These are phyloP conservation scores for Alternaria gansuensis DNA, from an alignment of 2,329 filamentous ascomycete species.

Conservation along the genomic window DNA sequence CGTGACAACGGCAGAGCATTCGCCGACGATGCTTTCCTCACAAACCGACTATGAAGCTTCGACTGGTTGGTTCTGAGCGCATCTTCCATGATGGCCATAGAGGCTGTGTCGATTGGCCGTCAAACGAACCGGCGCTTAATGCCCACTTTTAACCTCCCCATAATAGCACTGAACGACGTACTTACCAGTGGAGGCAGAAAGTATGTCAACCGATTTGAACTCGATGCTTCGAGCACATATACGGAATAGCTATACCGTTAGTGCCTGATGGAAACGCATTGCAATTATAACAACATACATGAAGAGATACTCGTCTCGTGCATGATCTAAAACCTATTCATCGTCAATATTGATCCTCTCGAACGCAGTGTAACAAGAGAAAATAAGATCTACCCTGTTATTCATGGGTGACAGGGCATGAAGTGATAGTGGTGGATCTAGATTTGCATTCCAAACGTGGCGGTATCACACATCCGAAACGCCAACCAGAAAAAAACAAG, in stretches of 20 bases:
- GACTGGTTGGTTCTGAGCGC: slow-evolving; percentile 33
- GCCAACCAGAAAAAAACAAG: slow-evolving; percentile 10
- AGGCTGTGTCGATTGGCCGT: slow-evolving; percentile 46
- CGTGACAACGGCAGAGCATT: slow-evolving; percentile 17
- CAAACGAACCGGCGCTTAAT: slow-evolving; percentile 48
- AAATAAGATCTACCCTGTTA: neutral
- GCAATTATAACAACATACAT: slow-evolving; percentile 61
- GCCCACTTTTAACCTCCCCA: slow-evolving; percentile 35
- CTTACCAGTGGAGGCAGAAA: slow-evolving; percentile 59
- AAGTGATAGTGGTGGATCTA: slow-evolving; percentile 6
- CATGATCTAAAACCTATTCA: slow-evolving; percentile 66
- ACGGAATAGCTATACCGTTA: slow-evolving; percentile 62
- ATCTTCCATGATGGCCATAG: slow-evolving; percentile 20
- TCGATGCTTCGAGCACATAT: slow-evolving; percentile 63
- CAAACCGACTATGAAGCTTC: slow-evolving; percentile 3
- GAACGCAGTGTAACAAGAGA: neutral
- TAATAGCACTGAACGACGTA: slow-evolving; percentile 39
- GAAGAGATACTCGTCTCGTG: slow-evolving; percentile 79
- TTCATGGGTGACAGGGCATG: slow-evolving; percentile 2
- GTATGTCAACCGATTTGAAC: slow-evolving; percentile 60
- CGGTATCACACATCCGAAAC: slow-evolving; percentile 15
- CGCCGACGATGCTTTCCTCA: slow-evolving; percentile 12
- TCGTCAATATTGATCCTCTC: slow-evolving; percentile 50
- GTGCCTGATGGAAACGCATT: slow-evolving; percentile 60
- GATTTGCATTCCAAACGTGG: slow-evolving; percentile 10